phyloP scores from a whole-genome alignment of 768 basidiomycete species.

The Phaeolepiota aurea region DNA sequence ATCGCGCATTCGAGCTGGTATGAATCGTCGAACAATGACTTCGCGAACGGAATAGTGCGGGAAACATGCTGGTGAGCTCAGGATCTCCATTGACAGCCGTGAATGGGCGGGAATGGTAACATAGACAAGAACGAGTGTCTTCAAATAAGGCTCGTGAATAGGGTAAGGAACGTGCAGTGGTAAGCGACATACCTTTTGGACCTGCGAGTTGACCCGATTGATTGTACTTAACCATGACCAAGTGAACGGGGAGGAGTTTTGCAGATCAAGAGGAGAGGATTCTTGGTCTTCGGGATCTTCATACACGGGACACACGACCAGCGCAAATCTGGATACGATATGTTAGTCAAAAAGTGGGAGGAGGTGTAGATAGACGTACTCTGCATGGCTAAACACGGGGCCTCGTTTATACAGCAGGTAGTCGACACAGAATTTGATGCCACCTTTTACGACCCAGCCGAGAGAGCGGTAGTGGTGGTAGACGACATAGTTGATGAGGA shows the following conservation, averaged over 20 bases:
- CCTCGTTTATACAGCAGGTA: conserved; percentile 92
- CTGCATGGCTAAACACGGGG: conserved; percentile 91
- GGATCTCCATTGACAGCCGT: conserved; percentile 37
- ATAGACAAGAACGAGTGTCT: conserved; percentile 89
- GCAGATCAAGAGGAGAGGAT: conserved; percentile 53
- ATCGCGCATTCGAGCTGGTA: conserved; percentile 90
- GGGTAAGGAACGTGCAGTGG: background rate
- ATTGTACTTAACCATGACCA: conserved; percentile 98
- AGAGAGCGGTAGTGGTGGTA: conserved; percentile 95
- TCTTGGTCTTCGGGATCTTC: conserved; percentile 70
- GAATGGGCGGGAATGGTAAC: conserved; percentile 84
- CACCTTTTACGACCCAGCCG: conserved; percentile 94
- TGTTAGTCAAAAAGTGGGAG: background rate
- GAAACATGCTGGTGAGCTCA: conserved; percentile 69
- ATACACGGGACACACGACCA: conserved; percentile 88
- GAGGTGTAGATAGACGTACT: conserved; percentile 43
- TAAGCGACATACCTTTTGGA: conserved; percentile 74
- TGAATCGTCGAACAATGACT: conserved; percentile 75
- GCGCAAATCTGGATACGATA: conserved; percentile 58
- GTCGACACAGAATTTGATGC: conserved; percentile 96
- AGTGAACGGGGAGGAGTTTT: conserved; percentile 63
- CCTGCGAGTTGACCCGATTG: conserved; percentile 93
- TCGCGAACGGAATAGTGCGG: conserved; percentile 76
- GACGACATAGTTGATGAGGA: conserved; percentile 80
- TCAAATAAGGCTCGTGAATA: background rate